Conservation (phyloP, 495 filamentous ascomycete species). For the Aspergillus funiculosus region DNA sequence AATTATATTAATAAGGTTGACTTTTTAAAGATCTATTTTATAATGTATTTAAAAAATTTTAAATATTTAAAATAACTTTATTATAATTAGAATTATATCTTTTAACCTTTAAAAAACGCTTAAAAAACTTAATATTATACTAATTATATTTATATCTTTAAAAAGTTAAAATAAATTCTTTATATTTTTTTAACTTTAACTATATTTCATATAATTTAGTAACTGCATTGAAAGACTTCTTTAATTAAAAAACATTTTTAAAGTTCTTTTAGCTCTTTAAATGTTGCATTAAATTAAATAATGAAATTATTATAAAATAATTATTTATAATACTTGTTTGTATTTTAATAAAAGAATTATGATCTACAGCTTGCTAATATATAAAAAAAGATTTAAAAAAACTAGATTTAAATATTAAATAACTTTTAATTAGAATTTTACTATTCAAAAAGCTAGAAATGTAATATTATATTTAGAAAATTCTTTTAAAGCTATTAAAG, state of each 20-base stretch:
- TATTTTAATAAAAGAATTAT: not conserved
- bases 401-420: not conserved
- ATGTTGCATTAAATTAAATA: not conserved
- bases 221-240: not conserved
- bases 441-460: not conserved
- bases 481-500: no score
- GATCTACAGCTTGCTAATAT: not conserved
- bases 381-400: not conserved
- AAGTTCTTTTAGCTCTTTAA: not conserved
- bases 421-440: not conserved
- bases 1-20: no score
- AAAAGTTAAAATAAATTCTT: not conserved
- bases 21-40: no score
- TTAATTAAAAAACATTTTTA: slow-evolving; percentile 1
- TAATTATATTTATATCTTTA: not conserved
- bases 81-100: not conserved
- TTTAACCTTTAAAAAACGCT: not conserved
- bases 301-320: not conserved
- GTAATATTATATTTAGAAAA: not conserved
- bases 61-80: not conserved
- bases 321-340: not conserved
- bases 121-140: not conserved
- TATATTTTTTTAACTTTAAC: not conserved
- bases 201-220: not conserved
- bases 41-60: not conserved